Evolutionary conservation across 192 early-diverging fungal genomes (phyloP), one percentile per base, ranked within the genome.

Genomic region (Endogone sp.): DNA sequence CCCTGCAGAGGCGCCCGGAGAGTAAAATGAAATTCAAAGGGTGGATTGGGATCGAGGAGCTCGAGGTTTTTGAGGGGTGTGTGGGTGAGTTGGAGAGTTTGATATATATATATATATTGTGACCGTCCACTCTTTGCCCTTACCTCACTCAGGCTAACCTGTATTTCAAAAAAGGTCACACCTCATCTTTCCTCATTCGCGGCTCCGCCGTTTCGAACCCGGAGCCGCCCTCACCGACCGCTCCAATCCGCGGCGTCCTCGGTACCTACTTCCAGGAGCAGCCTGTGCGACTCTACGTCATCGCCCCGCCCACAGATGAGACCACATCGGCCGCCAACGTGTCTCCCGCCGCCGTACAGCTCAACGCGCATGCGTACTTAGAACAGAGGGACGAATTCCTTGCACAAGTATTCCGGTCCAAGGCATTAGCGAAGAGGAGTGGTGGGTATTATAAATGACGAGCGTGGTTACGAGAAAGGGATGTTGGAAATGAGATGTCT

Each of bases 261-360:
- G 76, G 74, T 63, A 65, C 66, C 11, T 79, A 79, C 31, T 75
- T 74, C 44, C 37, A 64, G 26, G 73, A 79, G 62, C 67, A 69
- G 67, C 67, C 67, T 24, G 28, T 69, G 29, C n/a, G 67, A 22
- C 59, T 69, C 2, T 69, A 57, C 25, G 49, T 29, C 4, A 30
- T 60, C 20, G 24, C 37, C 13, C 59, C 67, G 22, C 67, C 67
- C 13, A 37, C 57, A 27, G 67, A 69, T 28, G 67, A 69, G 49
- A 56, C 44, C 0, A 37, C 59, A 8, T n/a, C 25, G 24, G 28
- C 22, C 30, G 30, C 59, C 3, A 56, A 59, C 21, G 60, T 69
- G 21, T 69, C 67, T 6, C 27, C 59, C 6, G 59, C 59, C 10
- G 59, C 37, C 9, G 37, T 49, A 16, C 37, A 49, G 37, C 16